Evolutionary conservation across 75 land plant species (phyloP), one percentile per base, ranked within the genome.

Genomic region (Picea glauca): DNA sequence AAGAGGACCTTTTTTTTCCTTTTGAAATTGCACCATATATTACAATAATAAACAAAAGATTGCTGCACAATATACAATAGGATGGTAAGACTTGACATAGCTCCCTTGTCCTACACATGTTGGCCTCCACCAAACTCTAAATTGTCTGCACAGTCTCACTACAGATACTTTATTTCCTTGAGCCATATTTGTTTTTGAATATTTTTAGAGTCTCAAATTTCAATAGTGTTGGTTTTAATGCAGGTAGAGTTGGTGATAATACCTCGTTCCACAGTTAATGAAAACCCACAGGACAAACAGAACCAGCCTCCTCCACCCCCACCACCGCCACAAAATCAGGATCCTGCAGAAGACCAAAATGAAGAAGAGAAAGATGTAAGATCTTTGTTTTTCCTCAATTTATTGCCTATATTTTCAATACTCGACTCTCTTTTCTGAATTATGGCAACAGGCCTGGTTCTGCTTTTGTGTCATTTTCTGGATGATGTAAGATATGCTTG

Each of bases 231-330:
- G n/a, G 58, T 14, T 68, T n/a, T n/a, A 58, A 13, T 76, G 61
- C 84, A 95, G 98, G 98, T 97, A 23, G 99, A 97, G 78, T 77
- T 97, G 77, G 99, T 97, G n/a, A 93, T 97, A 59, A 80, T 97
- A 54, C 99, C 99, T 67, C 95, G 99, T 56, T 97, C 99, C 50
- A 85, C 80, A 7, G 62, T 91, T 20, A 91, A 79, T 81, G 99
- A 97, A 31, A 85, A 70, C 46, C 98, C 99, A 62, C 93, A 89
- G 50, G 93, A 94, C 9, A 92, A 92, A 70, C 91, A 93, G 76
- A 86, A 90, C 60, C 95, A 93, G 31, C 96, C 89, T 50, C 98
- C 99, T 14, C 99, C 99, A 26, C 99, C 99, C 13, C 99, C 99
- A 13, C 93, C 93, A 17, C 98, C 99, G 0, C 87, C 91, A 62